Conservation (phyloP, 163 green algal genomes). For the Volvox carteri region DNA sequence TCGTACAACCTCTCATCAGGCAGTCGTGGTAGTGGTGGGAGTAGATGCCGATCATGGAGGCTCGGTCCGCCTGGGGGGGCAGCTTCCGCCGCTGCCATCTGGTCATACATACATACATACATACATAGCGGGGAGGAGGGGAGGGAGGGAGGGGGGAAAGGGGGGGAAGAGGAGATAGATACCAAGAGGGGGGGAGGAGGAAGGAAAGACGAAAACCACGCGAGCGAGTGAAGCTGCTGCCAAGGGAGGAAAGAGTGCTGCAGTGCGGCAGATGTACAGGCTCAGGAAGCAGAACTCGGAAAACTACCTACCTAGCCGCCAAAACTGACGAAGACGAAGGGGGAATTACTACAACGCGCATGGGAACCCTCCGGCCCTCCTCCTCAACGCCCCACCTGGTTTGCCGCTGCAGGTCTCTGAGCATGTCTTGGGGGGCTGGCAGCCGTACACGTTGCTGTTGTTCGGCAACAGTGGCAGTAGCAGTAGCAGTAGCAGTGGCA, state of each 20-base stretch:
- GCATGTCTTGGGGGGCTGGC: background rate
- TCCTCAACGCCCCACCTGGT: constrained; percentile 31
- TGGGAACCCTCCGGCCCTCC: no score
- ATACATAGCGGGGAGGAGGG: background rate
- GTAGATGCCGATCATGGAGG: constrained; percentile 50
- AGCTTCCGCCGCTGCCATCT: constrained; percentile 44
- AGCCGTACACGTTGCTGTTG: constrained; percentile 35
- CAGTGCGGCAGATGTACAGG: no score
- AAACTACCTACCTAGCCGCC: no score
- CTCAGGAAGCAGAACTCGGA: no score
- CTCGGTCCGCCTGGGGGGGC: constrained; percentile 35
- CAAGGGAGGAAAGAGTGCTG: no score
- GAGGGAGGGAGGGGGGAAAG: background rate
- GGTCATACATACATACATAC: background rate
- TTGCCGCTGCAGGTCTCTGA: constrained; percentile 46
- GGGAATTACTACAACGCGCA: no score
- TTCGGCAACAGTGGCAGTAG: background rate
- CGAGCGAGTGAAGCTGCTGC: no score
- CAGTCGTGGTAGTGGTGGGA: constrained; percentile 51
- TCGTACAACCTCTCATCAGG: constrained; percentile 41
- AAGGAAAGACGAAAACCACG: no score
- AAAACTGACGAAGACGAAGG: no score
- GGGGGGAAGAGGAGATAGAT: no score
- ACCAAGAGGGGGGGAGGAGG: no score
- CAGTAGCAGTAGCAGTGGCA: background rate